Percentiles rank a stretch among this genome's conserved stretches.
Conservation (phyloP, 805 yeast genomes). For the Schwanniomyces vanrijiae region DNA sequence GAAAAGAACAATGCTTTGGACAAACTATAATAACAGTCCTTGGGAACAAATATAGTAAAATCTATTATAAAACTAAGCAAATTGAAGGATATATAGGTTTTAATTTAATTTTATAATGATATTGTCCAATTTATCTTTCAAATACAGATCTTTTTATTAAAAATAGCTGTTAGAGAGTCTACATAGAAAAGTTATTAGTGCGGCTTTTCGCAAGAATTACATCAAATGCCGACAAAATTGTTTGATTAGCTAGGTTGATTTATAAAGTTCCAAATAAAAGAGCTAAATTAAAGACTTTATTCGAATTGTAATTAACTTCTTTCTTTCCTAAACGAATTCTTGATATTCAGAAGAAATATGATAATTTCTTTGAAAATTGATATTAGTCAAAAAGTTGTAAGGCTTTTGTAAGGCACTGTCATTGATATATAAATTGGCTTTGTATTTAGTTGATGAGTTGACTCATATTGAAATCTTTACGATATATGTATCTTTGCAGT, state of each 20-base stretch:
- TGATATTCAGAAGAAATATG: constrained; percentile 32
- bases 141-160: too few relatives aligned
- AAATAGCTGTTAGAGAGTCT: constrained; percentile 15
- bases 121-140: too few relatives aligned
- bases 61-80: too few relatives aligned
- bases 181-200: constrained; percentile 33
- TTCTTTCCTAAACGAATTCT: constrained; percentile 38
- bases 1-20: too few relatives aligned
- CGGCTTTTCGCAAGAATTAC: constrained; percentile 32
- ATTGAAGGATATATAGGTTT: too few relatives aligned
- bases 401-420: constrained; percentile 22
- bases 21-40: too few relatives aligned
- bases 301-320: constrained; percentile 35
- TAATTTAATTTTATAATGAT: too few relatives aligned
- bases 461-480: constrained; percentile 35
- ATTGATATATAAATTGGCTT: too few relatives aligned
- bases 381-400: constrained; percentile 22
- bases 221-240: constrained; percentile 25
- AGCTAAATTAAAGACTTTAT: constrained; percentile 32
- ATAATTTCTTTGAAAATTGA: constrained; percentile 33
- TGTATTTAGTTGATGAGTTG: constrained; percentile 37
- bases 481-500: constrained; percentile 33
- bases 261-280: constrained; percentile 29
- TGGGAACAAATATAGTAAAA: too few relatives aligned
- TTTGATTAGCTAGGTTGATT: constrained; percentile 26